phyloP scores from a whole-genome alignment of 305 asterid genomes.

The Fraxinus velutina region DNA sequence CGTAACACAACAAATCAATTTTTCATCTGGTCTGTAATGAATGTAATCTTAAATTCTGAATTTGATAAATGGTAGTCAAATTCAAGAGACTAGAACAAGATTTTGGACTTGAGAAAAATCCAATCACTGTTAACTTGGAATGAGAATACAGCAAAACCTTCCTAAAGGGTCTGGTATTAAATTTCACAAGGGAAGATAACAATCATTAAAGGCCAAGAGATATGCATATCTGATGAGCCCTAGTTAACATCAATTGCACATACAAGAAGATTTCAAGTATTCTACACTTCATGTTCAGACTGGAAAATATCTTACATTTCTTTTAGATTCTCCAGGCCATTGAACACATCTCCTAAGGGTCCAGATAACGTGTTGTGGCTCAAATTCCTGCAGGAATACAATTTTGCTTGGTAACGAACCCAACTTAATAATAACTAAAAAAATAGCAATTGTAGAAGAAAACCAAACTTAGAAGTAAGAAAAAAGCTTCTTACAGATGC shows the following conservation, averaged over 20 bases:
- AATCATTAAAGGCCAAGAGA: neutral
- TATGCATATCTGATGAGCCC: neutral
- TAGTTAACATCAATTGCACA: neutral
- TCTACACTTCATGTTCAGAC: neutral
- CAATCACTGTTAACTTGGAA: neutral
- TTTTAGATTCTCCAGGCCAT: conserved; percentile 54
- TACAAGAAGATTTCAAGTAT: neutral
- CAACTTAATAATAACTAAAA: conserved; percentile 8
- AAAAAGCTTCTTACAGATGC: conserved; percentile 54
- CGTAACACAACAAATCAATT: neutral
- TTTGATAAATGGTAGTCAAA: neutral
- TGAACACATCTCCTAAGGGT: conserved; percentile 63
- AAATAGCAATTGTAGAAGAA: neutral
- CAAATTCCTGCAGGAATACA: conserved; percentile 53
- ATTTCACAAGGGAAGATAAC: neutral
- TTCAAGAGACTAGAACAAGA: neutral
- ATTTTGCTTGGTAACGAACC: conserved; percentile 9
- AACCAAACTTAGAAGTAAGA: neutral
- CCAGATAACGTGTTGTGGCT: conserved; percentile 73
- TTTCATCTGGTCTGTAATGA: neutral
- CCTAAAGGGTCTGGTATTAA: neutral
- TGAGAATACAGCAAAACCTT: neutral
- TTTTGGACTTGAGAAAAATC: neutral
- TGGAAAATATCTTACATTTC: conserved; percentile 46
- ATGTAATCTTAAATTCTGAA: neutral